These are phyloP conservation scores for Podila verticillata DNA, from an alignment of 192 early-diverging fungal species.

Conservation along the genomic window DNA sequence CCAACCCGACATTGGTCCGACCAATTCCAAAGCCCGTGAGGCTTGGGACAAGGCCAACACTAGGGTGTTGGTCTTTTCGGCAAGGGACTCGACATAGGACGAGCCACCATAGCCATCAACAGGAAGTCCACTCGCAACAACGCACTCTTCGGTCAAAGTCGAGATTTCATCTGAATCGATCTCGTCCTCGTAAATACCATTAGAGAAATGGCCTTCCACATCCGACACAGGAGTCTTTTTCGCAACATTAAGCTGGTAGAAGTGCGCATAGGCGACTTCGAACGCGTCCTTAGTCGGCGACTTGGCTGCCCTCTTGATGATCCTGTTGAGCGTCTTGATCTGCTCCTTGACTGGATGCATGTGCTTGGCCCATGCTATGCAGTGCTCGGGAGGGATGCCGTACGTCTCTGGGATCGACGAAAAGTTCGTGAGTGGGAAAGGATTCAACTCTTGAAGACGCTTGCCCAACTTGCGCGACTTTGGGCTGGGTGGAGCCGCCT, in stretches of 20 bases:
- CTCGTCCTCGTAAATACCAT: not conserved
- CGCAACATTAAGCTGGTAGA: slow-evolving; percentile 12
- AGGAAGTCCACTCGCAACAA: slow-evolving; percentile 38
- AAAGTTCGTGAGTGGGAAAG: slow-evolving; percentile 11
- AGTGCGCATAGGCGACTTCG: slow-evolving; percentile 37
- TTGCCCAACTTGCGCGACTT: slow-evolving; percentile 7
- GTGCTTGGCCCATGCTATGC: too few species aligned
- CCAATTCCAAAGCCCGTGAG: not conserved
- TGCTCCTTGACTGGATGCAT: too few species aligned
- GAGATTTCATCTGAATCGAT: not conserved
- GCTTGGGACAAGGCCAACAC: slow-evolving; percentile 6
- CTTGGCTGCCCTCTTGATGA: not conserved
- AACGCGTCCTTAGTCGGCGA: slow-evolving; percentile 34
- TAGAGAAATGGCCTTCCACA: not conserved
- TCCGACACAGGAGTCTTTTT: not conserved
- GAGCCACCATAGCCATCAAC: slow-evolving; percentile 22
- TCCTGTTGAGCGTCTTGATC: not conserved
- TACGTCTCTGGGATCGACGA: not conserved
- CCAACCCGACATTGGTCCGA: slow-evolving; percentile 18
- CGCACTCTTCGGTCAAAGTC: slow-evolving; percentile 23
- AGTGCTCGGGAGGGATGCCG: not conserved
- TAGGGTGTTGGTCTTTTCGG: slow-evolving; percentile 15
- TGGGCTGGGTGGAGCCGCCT: not conserved
- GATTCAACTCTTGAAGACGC: not conserved
- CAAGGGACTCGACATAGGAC: slow-evolving; percentile 23